Percentiles rank a stretch among this genome's conserved stretches.
Conservation (phyloP, 805 yeast species). For the Schizosaccharomyces pombe region DNA sequence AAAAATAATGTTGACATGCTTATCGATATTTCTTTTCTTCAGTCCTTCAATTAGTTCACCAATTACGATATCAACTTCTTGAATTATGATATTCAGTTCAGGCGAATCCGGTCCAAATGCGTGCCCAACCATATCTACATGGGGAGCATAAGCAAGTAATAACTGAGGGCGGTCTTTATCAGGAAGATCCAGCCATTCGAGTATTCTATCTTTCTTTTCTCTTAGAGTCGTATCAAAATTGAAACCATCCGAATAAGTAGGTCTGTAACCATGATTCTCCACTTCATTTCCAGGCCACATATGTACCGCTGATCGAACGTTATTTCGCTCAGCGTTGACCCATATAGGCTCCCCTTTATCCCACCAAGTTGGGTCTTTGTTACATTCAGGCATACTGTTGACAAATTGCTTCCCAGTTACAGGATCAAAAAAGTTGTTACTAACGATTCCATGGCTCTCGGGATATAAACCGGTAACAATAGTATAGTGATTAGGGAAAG, state of each 20-base stretch:
- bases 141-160: slow-evolving; percentile 55
- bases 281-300: slow-evolving; percentile 95
- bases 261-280: slow-evolving; percentile 23
- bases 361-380: slow-evolving; percentile 46
- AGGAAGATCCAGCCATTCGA: slow-evolving; percentile 39
- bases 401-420: slow-evolving; percentile 29
- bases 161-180: slow-evolving; percentile 48
- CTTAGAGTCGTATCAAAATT: slow-evolving; percentile 39
- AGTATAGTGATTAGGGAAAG: slow-evolving; percentile 86
- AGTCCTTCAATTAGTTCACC: slow-evolving; percentile 27
- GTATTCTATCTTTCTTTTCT: slow-evolving; percentile 32
- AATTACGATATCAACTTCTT: slow-evolving; percentile 43
- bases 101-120: slow-evolving; percentile 42
- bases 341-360: slow-evolving; percentile 47
- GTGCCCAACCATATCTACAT: slow-evolving; percentile 62
- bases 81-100: slow-evolving; percentile 29
- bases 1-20: slow-evolving; percentile 48
- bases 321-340: slow-evolving; percentile 46
- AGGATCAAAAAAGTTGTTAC: slow-evolving; percentile 58
- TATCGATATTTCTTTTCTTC: slow-evolving; percentile 29
- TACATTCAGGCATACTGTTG: slow-evolving; percentile 31
- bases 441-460: slow-evolving; percentile 64
- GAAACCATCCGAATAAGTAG: slow-evolving; percentile 32
- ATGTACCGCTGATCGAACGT: slow-evolving; percentile 49
- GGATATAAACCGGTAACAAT: slow-evolving; percentile 71